Evolutionary conservation across 1,284 basidiomycete species (phyloP).

Genomic region (Exsudoporus floridanus): DNA sequence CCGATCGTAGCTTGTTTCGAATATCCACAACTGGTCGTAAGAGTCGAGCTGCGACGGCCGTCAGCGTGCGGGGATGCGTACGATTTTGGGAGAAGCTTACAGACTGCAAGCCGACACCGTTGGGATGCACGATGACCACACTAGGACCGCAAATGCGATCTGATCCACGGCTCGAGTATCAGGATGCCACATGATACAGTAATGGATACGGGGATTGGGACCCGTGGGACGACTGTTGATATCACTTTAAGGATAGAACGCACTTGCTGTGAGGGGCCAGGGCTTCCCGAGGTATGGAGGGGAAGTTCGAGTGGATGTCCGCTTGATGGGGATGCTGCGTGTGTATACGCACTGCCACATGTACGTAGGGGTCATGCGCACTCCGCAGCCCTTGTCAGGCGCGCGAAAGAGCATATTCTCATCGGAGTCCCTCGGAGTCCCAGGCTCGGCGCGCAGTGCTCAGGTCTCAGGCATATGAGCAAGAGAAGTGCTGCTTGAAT

Average conservation of each 20-base stretch:
- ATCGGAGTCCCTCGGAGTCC: background rate
- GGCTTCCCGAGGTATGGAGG: too few species aligned
- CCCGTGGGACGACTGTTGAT: background rate
- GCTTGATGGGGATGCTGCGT: background rate
- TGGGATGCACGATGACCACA: slow-evolving; percentile 9
- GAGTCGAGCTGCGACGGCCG: background rate
- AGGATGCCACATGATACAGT: slow-evolving; percentile 4
- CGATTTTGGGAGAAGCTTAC: slow-evolving; percentile 8
- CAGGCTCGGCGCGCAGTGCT: background rate
- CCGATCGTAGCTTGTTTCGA: background rate
- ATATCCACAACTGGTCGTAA: background rate
- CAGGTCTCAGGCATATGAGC: too few species aligned
- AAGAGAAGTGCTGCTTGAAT: too few species aligned
- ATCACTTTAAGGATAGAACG: background rate
- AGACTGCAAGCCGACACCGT: slow-evolving; percentile 15
- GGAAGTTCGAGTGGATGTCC: too few species aligned
- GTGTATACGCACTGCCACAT: background rate
- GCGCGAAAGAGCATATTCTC: too few species aligned
- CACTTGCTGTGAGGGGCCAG: too few species aligned
- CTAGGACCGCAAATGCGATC: background rate
- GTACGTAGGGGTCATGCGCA: background rate
- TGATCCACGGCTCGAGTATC: background rate
- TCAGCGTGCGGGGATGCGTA: background rate
- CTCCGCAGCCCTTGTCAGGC: background rate
- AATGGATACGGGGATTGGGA: background rate